Conservation (phyloP, 2,329 filamentous ascomycete species). For the Microdochium nivale region DNA sequence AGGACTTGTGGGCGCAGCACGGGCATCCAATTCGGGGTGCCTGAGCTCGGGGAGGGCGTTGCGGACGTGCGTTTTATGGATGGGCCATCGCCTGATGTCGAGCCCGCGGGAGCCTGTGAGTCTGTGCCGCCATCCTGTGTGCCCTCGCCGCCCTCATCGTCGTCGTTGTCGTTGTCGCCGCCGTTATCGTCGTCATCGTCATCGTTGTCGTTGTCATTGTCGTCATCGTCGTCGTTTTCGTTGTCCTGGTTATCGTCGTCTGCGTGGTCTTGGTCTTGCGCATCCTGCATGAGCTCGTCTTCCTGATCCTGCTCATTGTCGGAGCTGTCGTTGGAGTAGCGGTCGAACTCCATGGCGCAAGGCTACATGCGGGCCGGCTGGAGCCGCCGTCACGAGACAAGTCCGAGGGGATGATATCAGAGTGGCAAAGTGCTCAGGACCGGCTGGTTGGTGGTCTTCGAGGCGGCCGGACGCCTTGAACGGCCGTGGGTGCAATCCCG, state of each 20-base stretch:
- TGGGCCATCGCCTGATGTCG: conserved; percentile 5
- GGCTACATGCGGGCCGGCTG: neutral
- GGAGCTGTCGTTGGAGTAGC: conserved; percentile 31
- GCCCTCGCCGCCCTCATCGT: conserved; percentile 23
- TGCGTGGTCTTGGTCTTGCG: conserved; percentile 27
- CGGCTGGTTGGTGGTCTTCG: no score
- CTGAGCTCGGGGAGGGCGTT: conserved; percentile 16
- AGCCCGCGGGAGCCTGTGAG: neutral
- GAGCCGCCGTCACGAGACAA: neutral
- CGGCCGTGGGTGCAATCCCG: no score
- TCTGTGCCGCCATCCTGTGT: neutral
- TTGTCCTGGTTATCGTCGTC: conserved; percentile 23
- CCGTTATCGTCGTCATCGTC: conserved; percentile 25
- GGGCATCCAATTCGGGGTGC: conserved; percentile 40
- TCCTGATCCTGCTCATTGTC: conserved; percentile 36
- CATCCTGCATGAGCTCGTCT: conserved; percentile 22
- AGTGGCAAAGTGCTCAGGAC: no score
- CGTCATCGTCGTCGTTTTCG: conserved; percentile 23
- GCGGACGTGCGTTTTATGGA: conserved; percentile 19
- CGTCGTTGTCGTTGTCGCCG: conserved; percentile 27
- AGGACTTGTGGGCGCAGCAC: conserved; percentile 70
- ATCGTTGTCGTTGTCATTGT: conserved; percentile 26
- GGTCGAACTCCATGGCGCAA: conserved; percentile 17
- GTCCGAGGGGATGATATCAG: no score
- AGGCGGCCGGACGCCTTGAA: no score